Conservation (phyloP, 805 yeast species). For the Starmerella sirachaensis region DNA sequence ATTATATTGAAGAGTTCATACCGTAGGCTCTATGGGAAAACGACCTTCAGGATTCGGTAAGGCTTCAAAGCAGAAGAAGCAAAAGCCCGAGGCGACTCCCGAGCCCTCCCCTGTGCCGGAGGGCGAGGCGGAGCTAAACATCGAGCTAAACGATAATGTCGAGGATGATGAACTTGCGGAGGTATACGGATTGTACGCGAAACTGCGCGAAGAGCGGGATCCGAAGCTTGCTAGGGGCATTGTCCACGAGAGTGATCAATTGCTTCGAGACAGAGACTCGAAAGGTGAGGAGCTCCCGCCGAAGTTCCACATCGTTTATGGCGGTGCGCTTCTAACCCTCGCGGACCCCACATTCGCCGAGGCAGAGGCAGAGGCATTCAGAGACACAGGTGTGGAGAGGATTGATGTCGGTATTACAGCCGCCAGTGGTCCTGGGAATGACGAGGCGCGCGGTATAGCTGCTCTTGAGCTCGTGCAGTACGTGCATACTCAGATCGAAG, state of each 20-base stretch:
- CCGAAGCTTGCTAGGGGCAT: constrained; percentile 45
- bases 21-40: constrained; percentile 47
- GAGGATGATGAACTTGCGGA: constrained; percentile 73
- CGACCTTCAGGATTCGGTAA: constrained; percentile 57
- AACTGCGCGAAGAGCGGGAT: constrained; percentile 45
- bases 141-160: constrained; percentile 60
- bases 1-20: too few species aligned
- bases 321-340: constrained; percentile 38
- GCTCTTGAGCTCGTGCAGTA: constrained; percentile 16
- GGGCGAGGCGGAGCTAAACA: constrained; percentile 37
- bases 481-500: constrained; percentile 12
- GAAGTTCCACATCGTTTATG: constrained; percentile 60
- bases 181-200: constrained; percentile 57
- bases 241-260: constrained; percentile 82
- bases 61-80: constrained; percentile 38
- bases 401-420: constrained; percentile 42
- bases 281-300: constrained; percentile 25
- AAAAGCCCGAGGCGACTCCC: constrained; percentile 3
- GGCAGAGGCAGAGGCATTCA: constrained; percentile 36
- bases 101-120: constrained; percentile 9
- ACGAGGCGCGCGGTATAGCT: constrained; percentile 13
- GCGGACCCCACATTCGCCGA: constrained; percentile 24
- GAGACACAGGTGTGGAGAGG: constrained; percentile 64
- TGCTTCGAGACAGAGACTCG: constrained; percentile 34
- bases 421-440: too few species aligned